phyloP scores from a whole-genome alignment of 2,329 filamentous ascomycete species.

The Fusarium napiforme region DNA sequence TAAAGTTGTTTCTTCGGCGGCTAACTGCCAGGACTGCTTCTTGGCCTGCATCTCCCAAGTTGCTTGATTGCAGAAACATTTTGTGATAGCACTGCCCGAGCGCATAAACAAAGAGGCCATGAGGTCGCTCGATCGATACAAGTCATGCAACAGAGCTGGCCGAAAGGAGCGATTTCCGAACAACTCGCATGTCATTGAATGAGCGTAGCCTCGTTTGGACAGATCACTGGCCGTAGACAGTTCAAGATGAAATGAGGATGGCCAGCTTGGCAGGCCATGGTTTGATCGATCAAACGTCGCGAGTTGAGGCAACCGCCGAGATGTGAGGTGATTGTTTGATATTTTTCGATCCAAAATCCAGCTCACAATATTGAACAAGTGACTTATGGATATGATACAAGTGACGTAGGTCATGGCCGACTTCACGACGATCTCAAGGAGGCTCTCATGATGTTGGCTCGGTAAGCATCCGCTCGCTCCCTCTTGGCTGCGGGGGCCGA shows the following conservation, averaged over 20 bases:
- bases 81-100: conserved; percentile 40
- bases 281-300: conserved; percentile 34
- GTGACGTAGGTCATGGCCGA: background rate
- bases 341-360: background rate
- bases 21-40: conserved; percentile 34
- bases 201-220: background rate
- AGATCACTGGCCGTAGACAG: conserved; percentile 18
- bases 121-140: conserved; percentile 39
- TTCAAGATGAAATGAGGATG: conserved; percentile 16
- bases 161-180: conserved; percentile 23
- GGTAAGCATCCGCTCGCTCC: background rate
- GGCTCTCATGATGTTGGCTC: background rate
- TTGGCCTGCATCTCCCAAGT: conserved; percentile 27
- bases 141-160: conserved; percentile 37
- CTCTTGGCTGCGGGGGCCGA: conserved; percentile 1
- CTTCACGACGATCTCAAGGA: background rate
- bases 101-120: conserved; percentile 41
- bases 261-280: conserved; percentile 17
- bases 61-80: conserved; percentile 17
- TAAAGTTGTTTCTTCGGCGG: conserved; percentile 38
- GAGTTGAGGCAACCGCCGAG: conserved; percentile 18
- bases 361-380: background rate
- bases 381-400: background rate
- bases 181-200: conserved; percentile 22
- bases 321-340: background rate